Evolutionary conservation across 1,139 yeast species (phyloP).

Genomic region (Geotrichum siamense): DNA sequence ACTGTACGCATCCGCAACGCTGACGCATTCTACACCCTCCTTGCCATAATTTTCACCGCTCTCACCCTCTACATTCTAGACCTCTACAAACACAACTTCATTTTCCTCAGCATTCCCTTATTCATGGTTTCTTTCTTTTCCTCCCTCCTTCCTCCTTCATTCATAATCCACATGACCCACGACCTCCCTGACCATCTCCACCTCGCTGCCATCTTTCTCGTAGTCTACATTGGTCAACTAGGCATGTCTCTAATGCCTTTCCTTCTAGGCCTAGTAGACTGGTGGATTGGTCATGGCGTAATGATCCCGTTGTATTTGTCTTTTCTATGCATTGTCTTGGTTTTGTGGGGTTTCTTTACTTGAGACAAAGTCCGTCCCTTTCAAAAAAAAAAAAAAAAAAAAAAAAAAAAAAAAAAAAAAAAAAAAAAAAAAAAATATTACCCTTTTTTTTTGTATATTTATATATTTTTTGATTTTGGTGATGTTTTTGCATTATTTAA

Average conservation of each 20-base stretch:
- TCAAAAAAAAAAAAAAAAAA: no score
- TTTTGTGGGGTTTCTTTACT: slow-evolving; percentile 8
- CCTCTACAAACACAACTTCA: background rate
- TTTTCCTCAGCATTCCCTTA: slow-evolving; percentile 29
- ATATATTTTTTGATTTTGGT: no score
- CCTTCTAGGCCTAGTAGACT: slow-evolving; percentile 47
- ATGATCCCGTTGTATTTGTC: slow-evolving; percentile 20
- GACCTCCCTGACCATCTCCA: slow-evolving; percentile 54
- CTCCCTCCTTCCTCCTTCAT: slow-evolving; percentile 76
- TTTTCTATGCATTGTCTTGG: slow-evolving; percentile 17
- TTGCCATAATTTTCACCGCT: slow-evolving; percentile 24
- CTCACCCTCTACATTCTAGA: slow-evolving; percentile 16
- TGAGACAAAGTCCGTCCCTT: no score
- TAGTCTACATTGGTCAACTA: slow-evolving; percentile 72
- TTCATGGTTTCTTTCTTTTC: slow-evolving; percentile 56
- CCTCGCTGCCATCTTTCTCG: slow-evolving; percentile 61
- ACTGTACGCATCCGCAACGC: slow-evolving; percentile 28
- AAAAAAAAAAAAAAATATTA: no score
- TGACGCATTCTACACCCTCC: slow-evolving; percentile 22
- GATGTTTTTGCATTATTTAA: no score
- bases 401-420: no score
- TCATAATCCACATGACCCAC: slow-evolving; percentile 56
- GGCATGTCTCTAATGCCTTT: slow-evolving; percentile 66
- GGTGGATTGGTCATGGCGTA: slow-evolving; percentile 19
- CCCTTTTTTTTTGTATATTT: no score